Evolutionary conservation across 129 eudicot species (phyloP).

Genomic region (Pulicaria dysenterica): DNA sequence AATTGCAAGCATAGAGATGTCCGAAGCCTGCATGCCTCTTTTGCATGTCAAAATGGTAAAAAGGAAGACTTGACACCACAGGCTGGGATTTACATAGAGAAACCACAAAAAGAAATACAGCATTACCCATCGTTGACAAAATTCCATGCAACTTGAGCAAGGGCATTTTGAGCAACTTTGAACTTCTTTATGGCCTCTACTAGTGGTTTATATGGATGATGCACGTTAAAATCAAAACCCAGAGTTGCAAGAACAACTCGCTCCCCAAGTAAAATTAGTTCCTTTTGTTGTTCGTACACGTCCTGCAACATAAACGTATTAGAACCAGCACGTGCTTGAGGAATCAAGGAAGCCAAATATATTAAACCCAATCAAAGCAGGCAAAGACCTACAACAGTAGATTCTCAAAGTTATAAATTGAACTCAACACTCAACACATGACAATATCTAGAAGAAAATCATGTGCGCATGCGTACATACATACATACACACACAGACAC

Average conservation of each 20-base stretch:
- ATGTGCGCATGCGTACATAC: not conserved
- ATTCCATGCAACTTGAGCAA: constrained; percentile 99
- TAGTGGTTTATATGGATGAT: constrained; percentile 92
- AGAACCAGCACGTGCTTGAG: not conserved
- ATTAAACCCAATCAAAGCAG: no score
- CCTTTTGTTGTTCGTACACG: constrained; percentile 94
- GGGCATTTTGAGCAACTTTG: constrained; percentile 92
- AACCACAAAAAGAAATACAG: constrained; percentile 33
- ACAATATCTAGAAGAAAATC: not conserved
- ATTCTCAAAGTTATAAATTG: not conserved
- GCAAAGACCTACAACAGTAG: no score
- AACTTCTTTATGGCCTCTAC: constrained; percentile 94
- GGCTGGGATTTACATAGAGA: constrained; percentile 37
- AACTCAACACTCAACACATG: not conserved
- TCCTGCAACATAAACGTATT: constrained; percentile 57
- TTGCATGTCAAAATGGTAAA: constrained; percentile 64
- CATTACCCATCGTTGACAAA: constrained; percentile 97
- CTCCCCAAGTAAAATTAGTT: constrained; percentile 73
- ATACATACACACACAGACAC: not conserved
- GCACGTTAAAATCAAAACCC: constrained; percentile 81
- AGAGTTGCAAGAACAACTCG: constrained; percentile 89
- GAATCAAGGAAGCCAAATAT: no score
- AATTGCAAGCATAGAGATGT: constrained; percentile 98
- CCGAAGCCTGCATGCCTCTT: constrained; percentile 98
- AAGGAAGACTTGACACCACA: constrained; percentile 46